Conservation (phyloP, 192 early-diverging fungal species). For the Martensiomyces pterosporus region DNA sequence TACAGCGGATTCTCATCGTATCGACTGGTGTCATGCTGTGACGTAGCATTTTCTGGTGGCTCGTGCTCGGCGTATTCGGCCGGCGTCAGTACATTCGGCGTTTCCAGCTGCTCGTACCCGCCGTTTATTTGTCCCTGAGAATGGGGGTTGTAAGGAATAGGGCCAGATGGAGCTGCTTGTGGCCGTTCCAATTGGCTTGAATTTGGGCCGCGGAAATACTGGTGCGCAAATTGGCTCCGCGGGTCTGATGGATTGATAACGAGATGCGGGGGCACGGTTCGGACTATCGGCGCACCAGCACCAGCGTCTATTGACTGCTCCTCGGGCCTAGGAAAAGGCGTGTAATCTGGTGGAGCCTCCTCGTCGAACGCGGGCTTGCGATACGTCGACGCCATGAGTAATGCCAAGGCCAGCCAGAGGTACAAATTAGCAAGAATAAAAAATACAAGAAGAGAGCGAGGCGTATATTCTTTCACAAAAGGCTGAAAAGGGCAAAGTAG, state of each 20-base stretch:
- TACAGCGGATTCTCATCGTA: slow-evolving; percentile 1
- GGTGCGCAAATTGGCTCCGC: slow-evolving; percentile 34
- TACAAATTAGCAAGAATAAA: too few species aligned
- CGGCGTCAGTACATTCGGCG: too few species aligned
- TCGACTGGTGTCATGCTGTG: too few species aligned
- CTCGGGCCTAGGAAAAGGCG: slow-evolving; percentile 33
- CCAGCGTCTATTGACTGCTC: slow-evolving; percentile 45
- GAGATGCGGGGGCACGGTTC: slow-evolving; percentile 27
- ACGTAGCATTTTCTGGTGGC: too few species aligned
- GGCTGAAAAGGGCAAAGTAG: too few species aligned
- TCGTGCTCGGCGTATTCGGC: too few species aligned
- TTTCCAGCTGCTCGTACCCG: slow-evolving; percentile 35
- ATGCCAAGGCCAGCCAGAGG: too few species aligned
- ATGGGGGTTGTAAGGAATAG: slow-evolving; percentile 18
- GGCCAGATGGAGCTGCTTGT: slow-evolving; percentile 19
- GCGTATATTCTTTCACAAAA: too few species aligned
- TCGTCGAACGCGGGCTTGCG: too few species aligned
- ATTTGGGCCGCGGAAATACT: slow-evolving; percentile 10
- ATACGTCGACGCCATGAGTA: slow-evolving; percentile 2
- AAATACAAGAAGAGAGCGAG: too few species aligned
- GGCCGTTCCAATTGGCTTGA: slow-evolving; percentile 15
- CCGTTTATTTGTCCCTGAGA: slow-evolving; percentile 16
- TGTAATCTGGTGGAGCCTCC: slow-evolving; percentile 34
- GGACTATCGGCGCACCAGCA: slow-evolving; percentile 43
- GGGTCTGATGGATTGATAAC: slow-evolving; percentile 46